phyloP scores from a whole-genome alignment of 169 alveolate genomes.

The Blepharisma undulans region DNA sequence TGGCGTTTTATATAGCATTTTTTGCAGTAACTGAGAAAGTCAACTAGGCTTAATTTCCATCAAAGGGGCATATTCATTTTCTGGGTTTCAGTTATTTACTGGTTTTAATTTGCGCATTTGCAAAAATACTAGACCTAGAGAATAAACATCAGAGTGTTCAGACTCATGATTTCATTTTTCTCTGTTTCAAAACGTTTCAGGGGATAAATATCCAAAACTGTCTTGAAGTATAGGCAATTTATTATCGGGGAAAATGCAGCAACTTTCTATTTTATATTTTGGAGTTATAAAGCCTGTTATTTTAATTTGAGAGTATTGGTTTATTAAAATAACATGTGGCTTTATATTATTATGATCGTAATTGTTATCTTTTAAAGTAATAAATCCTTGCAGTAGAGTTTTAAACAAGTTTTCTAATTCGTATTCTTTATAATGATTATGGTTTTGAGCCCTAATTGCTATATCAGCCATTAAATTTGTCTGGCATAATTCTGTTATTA shows the following conservation, averaged over 20 bases:
- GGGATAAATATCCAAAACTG: not conserved
- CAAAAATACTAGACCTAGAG: not conserved
- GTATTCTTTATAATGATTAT: too few species aligned
- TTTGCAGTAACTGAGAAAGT: too few species aligned
- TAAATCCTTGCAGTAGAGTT: not conserved
- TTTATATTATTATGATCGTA: not conserved
- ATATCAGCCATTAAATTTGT: not conserved
- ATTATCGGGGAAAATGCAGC: not conserved
- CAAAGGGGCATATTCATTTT: too few species aligned
- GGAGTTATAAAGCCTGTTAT: not conserved
- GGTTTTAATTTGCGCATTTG: not conserved
- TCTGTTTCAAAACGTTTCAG: not conserved
- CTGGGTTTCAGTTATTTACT: too few species aligned
- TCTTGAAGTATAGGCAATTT: not conserved
- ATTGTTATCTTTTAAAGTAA: not conserved
- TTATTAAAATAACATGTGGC: not conserved
- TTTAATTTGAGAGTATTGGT: not conserved
- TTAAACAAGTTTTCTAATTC: not conserved
- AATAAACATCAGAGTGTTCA: not conserved
- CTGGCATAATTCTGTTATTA: not conserved
- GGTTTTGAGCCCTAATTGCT: not conserved
- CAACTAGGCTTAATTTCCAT: too few species aligned
- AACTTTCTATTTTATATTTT: not conserved
- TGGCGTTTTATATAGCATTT: too few species aligned
- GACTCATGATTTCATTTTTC: not conserved